These are phyloP conservation scores for Penicillium sp. DNA, from an alignment of 2,329 filamentous ascomycete species.

Conservation along the genomic window DNA sequence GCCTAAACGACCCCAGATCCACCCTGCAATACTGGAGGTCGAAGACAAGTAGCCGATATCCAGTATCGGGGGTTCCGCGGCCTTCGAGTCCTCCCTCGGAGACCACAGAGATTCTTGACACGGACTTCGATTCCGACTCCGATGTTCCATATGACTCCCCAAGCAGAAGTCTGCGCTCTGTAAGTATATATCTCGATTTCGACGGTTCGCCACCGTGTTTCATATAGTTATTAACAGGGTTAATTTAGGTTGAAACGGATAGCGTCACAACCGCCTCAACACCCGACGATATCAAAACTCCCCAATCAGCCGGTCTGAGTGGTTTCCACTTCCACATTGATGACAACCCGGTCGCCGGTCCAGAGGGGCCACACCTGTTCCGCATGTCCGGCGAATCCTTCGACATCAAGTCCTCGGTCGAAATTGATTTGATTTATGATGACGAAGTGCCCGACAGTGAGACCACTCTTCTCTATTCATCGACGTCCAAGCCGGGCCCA, in stretches of 20 bases:
- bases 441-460: conserved; percentile 7
- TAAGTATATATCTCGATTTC: background rate
- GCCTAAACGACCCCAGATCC: background rate
- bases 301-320: conserved; percentile 66
- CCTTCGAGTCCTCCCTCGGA: conserved; percentile 6
- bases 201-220: too few relatives aligned
- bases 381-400: conserved; percentile 56
- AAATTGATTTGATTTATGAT: background rate
- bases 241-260: conserved; percentile 70
- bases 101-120: conserved; percentile 13
- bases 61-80: conserved; percentile 15
- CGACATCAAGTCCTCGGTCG: background rate
- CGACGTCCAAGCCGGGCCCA: conserved; percentile 15
- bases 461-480: conserved; percentile 12
- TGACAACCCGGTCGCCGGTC: conserved; percentile 72
- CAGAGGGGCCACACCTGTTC: conserved; percentile 85
- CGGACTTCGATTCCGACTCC: background rate
- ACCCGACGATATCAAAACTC: conserved; percentile 81
- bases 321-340: conserved; percentile 66
- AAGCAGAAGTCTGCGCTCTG: background rate
- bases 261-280: conserved; percentile 88
- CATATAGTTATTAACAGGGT: too few relatives aligned
- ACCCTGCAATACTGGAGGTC: conserved; percentile 24
- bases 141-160: background rate
- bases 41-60: conserved; percentile 21